Evolutionary conservation across 2,329 filamentous ascomycete genomes (phyloP), one percentile per base, ranked within the genome.

Genomic region (Fusarium sp.): DNA sequence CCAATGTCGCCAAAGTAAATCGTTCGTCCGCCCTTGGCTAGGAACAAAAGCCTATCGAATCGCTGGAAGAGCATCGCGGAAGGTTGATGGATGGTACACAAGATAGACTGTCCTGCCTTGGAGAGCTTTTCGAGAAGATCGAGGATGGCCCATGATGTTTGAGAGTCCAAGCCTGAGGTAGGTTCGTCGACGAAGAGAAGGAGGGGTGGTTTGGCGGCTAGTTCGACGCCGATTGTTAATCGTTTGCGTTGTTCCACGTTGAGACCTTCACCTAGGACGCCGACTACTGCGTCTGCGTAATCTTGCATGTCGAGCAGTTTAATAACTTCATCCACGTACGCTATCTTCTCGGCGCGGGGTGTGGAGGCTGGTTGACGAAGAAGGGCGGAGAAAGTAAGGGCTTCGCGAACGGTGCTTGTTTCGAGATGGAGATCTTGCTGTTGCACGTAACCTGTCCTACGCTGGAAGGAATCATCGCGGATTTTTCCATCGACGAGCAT

Each of bases 401-500:
- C 80, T 61, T 83, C 81, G 12, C 79, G 78, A 9, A 84, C 79
- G 3, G 91, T 93, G 12, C 74, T 75, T 1, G 78, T 79, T 41
- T 77, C 71, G 4, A 79, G 59, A 41, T 79, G 78, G 8, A 79
- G 83, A 82, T 93, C 91, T 72, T 92, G 74, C 75, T 93, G 90
- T 73, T 92, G 90, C 27, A 90, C 90, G 70, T 92, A 92, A 29
- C 90, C 90, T 1, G 90, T 91, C 77, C 91, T 91, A 22, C 90
- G 87, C 75, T 92, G 90, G 83, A 92, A 92, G 2, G 88, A 91
- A 8, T 83, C 83, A 67, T 92, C 90, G 32, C 89, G 86, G 47
- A 86, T 86, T 46, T 84, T 85, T n/a, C 90, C 91, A 71, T 92
- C 90, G 8, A 92, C 90, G 14, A 92, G 80, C 86, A 92, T 91